Percentiles rank a stretch among this genome's conserved stretches.
phyloP scores from a whole-genome alignment of 2,329 filamentous ascomycete genomes.

The Aspergillus sp. region DNA sequence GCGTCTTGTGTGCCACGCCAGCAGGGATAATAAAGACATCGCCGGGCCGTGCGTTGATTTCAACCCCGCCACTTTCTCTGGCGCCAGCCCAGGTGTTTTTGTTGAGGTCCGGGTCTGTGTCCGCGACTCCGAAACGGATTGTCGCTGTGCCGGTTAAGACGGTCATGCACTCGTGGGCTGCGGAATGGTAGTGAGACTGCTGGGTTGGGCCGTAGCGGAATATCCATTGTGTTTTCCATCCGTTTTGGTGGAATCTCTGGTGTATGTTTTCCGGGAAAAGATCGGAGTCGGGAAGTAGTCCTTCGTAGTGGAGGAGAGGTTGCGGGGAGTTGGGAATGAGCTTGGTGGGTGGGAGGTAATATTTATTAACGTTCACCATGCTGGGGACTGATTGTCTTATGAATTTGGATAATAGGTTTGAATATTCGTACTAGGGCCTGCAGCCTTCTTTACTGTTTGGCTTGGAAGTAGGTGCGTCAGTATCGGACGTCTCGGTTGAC shows the following conservation, averaged over 20 bases:
- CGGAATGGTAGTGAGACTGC: slow-evolving; percentile 50
- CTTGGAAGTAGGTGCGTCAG: neutral
- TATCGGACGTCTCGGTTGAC: neutral
- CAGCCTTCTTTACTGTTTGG: neutral
- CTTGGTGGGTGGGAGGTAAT: slow-evolving; percentile 34
- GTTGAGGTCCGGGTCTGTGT: slow-evolving; percentile 20
- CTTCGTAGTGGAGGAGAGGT: slow-evolving; percentile 47
- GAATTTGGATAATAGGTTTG: neutral
- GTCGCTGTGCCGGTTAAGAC: slow-evolving; percentile 47
- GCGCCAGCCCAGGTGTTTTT: slow-evolving; percentile 8
- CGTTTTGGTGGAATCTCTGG: slow-evolving; percentile 43
- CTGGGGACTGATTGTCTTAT: neutral
- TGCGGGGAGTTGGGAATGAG: slow-evolving; percentile 47
- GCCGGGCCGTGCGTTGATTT: slow-evolving; percentile 42
- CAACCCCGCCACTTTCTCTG: slow-evolving; percentile 43
- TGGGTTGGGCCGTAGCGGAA: slow-evolving; percentile 50
- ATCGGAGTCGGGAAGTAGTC: slow-evolving; percentile 27
- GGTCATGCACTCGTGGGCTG: slow-evolving; percentile 51
- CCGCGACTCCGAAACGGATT: slow-evolving; percentile 49
- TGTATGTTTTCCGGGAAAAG: slow-evolving; percentile 40
- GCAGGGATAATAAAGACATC: slow-evolving; percentile 54
- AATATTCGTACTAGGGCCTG: neutral
- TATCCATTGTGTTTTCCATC: slow-evolving; percentile 50
- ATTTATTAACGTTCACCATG: slow-evolving; percentile 6
- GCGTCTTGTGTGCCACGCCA: slow-evolving; percentile 50